Evolutionary conservation across 441 rosid genomes (phyloP), one percentile per base, ranked within the genome.

Genomic region (Erysimum cheiri): DNA sequence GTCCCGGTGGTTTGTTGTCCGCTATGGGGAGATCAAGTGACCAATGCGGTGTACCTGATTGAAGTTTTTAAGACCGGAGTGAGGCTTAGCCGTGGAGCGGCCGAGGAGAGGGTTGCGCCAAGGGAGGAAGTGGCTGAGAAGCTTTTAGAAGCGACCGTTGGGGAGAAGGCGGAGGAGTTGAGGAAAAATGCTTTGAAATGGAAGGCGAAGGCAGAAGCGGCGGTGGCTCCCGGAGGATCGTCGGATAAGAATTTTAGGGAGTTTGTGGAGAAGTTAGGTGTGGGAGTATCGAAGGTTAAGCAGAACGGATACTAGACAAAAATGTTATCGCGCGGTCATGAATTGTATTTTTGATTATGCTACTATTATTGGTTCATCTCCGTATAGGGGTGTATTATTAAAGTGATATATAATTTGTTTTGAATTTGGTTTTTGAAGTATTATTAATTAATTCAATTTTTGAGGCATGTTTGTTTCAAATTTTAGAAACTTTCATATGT

Each of bases 21-120:
- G 5, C 93, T 76, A 41, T 90, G 96, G 96, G 96, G 93, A 2
- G 98, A 92, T 78, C 98, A 92, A 69, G 95, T 87, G 19, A 90
- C 97, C 0, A 50, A 90, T 46, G 91, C 97, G 3, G 80, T 78
- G 32, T 87, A 82, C 70, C 40, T 89, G 68, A 84, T 79, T 0
- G 91, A 92, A 5, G 87, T 85, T 24, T 85, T 83, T 46, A 84
- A 83, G 80, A 78, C 78, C 0, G 96, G 98, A 3, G 76, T 86
- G 15, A 83, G 91, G 22, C 81, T 91, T 83, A 68, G 88, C 73
- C 79, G 96, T 2, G 98, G 96, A 39, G 83, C 71, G 74, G 77
- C 89, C 0, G 91, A 82, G 47, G 78, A 80, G 47, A 84, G 77
- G 80, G 50, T 85, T 19, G 83, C 85, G 39, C 75, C 82, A 0